phyloP scores from a whole-genome alignment of 768 basidiomycete genomes.

The Pleurotus giganteus region DNA sequence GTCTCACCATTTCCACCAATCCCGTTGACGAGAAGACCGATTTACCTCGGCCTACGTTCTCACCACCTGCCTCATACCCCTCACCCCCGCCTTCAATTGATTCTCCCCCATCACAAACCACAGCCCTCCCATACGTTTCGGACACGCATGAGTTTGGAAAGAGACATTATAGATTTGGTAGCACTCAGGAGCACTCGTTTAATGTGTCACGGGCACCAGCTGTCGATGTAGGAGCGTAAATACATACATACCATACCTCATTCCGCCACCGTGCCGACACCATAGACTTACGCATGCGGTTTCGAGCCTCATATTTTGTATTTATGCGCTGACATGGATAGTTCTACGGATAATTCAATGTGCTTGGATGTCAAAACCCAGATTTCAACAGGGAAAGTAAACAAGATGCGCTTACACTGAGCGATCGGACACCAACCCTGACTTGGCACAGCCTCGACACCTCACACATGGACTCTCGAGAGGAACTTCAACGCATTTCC shows the following conservation, averaged over 20 bases:
- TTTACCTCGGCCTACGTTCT: not conserved
- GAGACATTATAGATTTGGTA: not conserved
- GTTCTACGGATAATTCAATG: too few relatives aligned
- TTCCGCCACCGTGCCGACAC: too few relatives aligned
- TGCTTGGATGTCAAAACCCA: too few relatives aligned
- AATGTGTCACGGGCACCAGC: not conserved
- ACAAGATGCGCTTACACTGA: too few relatives aligned
- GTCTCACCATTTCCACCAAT: slow-evolving; percentile 14
- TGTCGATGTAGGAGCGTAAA: not conserved
- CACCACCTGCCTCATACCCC: slow-evolving; percentile 35
- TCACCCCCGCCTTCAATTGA: slow-evolving; percentile 46
- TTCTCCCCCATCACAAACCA: slow-evolving; percentile 28
- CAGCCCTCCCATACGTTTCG: slow-evolving; percentile 14
- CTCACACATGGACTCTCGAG: slow-evolving; percentile 32
- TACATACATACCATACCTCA: not conserved
- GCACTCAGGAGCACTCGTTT: not conserved
- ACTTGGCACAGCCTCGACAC: too few relatives aligned
- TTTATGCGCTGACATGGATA: too few relatives aligned
- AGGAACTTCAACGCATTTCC: slow-evolving; percentile 50
- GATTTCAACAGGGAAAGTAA: too few relatives aligned
- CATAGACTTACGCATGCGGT: too few relatives aligned
- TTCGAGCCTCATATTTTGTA: too few relatives aligned
- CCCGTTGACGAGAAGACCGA: slow-evolving; percentile 10
- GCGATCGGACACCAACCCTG: too few relatives aligned
- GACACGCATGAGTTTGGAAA: not conserved